Base-by-base conservation (phyloP, 345 rosid genomes). In the Populus euphratica region DNA sequence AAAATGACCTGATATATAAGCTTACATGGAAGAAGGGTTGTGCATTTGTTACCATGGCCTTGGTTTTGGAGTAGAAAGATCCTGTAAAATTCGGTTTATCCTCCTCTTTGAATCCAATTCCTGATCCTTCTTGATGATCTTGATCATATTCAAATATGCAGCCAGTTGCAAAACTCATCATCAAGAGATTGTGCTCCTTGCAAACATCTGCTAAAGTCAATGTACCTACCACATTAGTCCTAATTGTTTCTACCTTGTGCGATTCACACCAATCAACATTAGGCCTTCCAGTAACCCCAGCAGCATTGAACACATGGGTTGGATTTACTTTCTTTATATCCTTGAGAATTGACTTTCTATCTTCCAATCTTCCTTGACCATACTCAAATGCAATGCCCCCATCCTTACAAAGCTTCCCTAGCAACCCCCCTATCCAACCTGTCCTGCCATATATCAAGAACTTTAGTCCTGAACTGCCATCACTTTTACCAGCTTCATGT, bases 251-350 rank as follows among this genome's bases (percentile, higher is more conserved):
- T 0, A 82, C 79, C 72, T 81, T 86, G 79, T 87, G 92, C 65
- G 89, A 83, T 73, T 87, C 91, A 72, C 92, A 88, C 91, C 91
- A 88, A 52, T 89, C 90, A 1, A 88, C 91, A 12, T 89, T 88
- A 14, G 92, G 91, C 75, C 92, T 86, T 6, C 91, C 91, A 5
- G 90, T 89, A 52, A 89, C 81, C 69, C 92, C 93, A 78, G 89
- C 90, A 47, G 89, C 90, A 39, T 85, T 89, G 39, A 86, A 89
- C 39, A 89, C 91, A 88, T 88, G 91, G 10, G 81, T 88, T 18
- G 91, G 90, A 54, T 76, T 81, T 31, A 79, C 73, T 38, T 76
- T 78, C 17, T 66, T 78, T 63, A 89, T 76, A 72, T 89, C 92
- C 10, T 84, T 88, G 38, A 83, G 0, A 2, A 88, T 79, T 25